Evolutionary conservation across 768 basidiomycete genomes (phyloP).

Genomic region (Lentinus tigrinus): DNA sequence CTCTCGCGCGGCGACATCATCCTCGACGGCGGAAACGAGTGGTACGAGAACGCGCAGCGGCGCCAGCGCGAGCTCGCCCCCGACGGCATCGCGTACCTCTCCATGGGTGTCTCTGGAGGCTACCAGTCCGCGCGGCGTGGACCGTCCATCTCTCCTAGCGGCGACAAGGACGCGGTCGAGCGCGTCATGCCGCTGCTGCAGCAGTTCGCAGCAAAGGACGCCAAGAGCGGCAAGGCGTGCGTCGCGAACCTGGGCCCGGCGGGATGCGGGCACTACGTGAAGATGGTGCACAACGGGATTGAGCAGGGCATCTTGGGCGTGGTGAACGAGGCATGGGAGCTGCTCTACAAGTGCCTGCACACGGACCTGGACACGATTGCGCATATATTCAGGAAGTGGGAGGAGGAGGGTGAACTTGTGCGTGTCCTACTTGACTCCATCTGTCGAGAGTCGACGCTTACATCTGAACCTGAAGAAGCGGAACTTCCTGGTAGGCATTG

Average conservation of each 20-base stretch:
- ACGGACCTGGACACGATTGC: conserved; percentile 18
- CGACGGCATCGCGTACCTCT: conserved; percentile 17
- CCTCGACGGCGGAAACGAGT: conserved; percentile 26
- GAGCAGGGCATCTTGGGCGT: conserved; percentile 25
- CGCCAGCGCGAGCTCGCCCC: conserved; percentile 16
- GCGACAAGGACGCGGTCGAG: conserved; percentile 17
- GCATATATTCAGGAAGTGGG: conserved; percentile 18
- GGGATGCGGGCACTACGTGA: conserved; percentile 24
- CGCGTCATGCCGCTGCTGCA: conserved; percentile 21
- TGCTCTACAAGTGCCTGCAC: conserved; percentile 20
- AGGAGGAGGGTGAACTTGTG: conserved; percentile 17
- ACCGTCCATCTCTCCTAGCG: conserved; percentile 23
- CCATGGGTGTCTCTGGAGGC: conserved; percentile 23
- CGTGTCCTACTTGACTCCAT: not conserved
- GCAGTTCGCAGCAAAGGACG: conserved; percentile 19
- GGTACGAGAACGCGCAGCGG: conserved; percentile 19
- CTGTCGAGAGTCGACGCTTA: not conserved
- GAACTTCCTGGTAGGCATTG: conserved; percentile 22
- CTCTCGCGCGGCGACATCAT: conserved; percentile 23
- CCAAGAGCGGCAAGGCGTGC: conserved; percentile 17
- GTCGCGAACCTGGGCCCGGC: conserved; percentile 19
- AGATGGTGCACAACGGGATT: conserved; percentile 29
- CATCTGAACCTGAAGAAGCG: conserved; percentile 11
- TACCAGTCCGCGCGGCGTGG: conserved; percentile 24
- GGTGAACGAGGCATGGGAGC: conserved; percentile 21